phyloP scores from a whole-genome alignment of 495 filamentous ascomycete genomes.

The Xylaria cubensis region DNA sequence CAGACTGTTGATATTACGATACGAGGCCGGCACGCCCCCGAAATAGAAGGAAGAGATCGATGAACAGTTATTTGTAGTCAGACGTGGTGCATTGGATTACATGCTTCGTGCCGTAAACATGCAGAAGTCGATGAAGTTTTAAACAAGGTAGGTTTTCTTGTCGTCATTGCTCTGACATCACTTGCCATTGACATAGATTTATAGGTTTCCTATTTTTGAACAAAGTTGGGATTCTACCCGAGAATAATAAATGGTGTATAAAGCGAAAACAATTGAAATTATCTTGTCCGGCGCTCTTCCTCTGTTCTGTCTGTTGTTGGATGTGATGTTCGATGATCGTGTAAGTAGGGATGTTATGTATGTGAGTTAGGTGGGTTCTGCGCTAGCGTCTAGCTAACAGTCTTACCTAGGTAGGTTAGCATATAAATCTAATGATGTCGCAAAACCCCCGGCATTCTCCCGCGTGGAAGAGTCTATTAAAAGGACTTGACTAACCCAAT shows the following conservation, averaged over 20 bases:
- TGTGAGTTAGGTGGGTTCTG: neutral
- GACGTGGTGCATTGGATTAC: neutral
- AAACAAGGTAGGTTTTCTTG: neutral
- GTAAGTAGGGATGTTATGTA: neutral
- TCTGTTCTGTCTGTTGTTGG: too few relatives aligned
- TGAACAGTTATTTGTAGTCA: neutral
- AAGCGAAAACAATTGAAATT: neutral
- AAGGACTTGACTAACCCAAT: neutral
- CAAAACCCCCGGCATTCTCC: neutral
- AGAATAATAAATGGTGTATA: neutral
- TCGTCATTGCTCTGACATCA: neutral
- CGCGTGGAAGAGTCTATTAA: constrained; percentile 3
- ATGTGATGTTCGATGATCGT: neutral
- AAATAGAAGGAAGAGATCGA: neutral
- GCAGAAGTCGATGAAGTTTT: neutral
- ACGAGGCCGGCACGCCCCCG: neutral
- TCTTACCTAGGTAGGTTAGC: constrained; percentile 6
- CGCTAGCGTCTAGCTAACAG: neutral
- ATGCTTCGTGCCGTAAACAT: neutral
- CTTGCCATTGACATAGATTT: neutral
- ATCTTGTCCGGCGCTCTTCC: neutral
- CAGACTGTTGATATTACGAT: neutral
- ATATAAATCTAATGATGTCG: neutral
- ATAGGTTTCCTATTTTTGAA: neutral
- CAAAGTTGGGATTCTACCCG: neutral